Evolutionary conservation across 495 filamentous ascomycete genomes (phyloP), one percentile per base, ranked within the genome.

Genomic region (Apodospora peruviana): DNA sequence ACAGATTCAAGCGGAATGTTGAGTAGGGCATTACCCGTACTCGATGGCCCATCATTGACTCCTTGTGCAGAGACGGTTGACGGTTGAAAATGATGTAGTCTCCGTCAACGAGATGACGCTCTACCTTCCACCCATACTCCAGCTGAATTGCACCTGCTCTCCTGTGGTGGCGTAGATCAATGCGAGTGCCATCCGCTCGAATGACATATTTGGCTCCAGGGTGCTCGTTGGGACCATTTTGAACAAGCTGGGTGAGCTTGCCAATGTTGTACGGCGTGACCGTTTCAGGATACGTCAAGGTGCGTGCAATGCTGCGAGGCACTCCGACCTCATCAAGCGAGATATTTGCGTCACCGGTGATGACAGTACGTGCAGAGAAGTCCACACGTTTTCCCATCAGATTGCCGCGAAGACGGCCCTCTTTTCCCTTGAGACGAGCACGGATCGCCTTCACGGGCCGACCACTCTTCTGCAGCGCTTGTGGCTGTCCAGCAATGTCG

Each of bases 371-470:
- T 16, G 93, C 94, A 1, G 93, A 99, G 67, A 99, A 99, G 60
- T 99, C 93, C 25, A 99, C 93, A 78, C 93, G 93, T 70, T 99
- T 99, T 35, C 93, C 93, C 93, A 98, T 98, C 73, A 97, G 77
- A 62, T 97, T 99, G 58, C 94, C 93, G 66, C 93, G 88, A 14
- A 99, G 76, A 71, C 93, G 88, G 59, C 93, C 93, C 67, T 99
- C 93, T 62, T 99, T 99, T 47, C 94, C 93, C 77, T 99, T 99
- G 56, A 99, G 70, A 71, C 93, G 90, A 51, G 88, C 90, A 43
- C 93, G 88, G 56, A 99, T 91, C 20, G 90, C 86, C 72, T 99
- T 99, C 51, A 99, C 87, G 0, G 93, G 91, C 53, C 93, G 78
- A 34, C 95, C 95, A 34, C 88, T 91, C 69, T 99, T 99, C 61